These are phyloP conservation scores for Trichoderma sp. DNA, from an alignment of 2,329 filamentous ascomycete species.

Conservation along the genomic window DNA sequence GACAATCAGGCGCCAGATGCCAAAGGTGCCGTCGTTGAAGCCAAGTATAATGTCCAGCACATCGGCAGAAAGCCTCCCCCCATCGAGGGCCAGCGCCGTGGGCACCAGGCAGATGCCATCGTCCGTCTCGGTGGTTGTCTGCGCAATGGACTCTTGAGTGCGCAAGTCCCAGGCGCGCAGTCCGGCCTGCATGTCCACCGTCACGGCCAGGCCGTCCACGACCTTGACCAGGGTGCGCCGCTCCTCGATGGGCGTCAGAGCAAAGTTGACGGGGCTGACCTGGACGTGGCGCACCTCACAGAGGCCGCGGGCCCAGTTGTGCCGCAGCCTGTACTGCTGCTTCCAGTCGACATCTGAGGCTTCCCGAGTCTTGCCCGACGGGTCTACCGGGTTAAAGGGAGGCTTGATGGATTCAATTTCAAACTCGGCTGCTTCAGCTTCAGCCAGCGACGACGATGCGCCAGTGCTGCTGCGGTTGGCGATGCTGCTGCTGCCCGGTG, in stretches of 20 bases:
- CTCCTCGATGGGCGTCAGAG: conserved; percentile 39
- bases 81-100: conserved; percentile 69
- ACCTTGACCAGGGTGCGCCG: conserved; percentile 73
- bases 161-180: conserved; percentile 79
- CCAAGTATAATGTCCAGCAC: conserved; percentile 67
- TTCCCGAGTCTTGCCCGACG: conserved; percentile 47
- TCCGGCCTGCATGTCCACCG: conserved; percentile 70
- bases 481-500: not conserved
- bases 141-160: conserved; percentile 63
- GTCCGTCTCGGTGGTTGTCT: conserved; percentile 42
- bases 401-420: not conserved
- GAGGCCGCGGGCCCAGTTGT: conserved; percentile 87
- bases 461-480: not conserved
- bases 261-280: conserved; percentile 49
- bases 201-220: conserved; percentile 75
- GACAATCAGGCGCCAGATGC: conserved; percentile 65
- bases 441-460: not conserved
- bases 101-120: conserved; percentile 47
- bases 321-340: conserved; percentile 80
- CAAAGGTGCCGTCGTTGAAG: conserved; percentile 72
- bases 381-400: conserved; percentile 47
- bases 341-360: conserved; percentile 73
- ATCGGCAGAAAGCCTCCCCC: conserved; percentile 48
- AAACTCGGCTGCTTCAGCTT: conserved; percentile 37
- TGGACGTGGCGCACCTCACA: conserved; percentile 80